Evolutionary conservation across 441 rosid genomes (phyloP).

Genomic region (Eruca vesicaria): DNA sequence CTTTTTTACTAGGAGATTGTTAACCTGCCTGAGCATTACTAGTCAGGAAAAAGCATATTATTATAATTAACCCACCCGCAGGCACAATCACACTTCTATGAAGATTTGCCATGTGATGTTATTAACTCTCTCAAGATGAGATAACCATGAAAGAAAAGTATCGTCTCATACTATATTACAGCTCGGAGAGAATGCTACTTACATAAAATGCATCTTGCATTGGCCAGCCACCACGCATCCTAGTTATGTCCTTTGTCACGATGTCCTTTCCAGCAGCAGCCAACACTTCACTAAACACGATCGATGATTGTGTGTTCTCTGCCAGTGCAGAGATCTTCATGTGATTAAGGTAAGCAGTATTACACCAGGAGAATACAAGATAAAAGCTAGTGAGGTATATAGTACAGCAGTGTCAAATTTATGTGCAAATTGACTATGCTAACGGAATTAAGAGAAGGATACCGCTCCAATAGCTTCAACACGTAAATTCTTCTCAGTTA

Average conservation of each 20-base stretch:
- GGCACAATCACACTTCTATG: not conserved
- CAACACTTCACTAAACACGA: constrained; percentile 88
- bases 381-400: constrained; percentile 4
- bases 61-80: too few species aligned
- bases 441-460: constrained; percentile 48
- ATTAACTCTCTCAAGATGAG: constrained; percentile 1
- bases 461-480: constrained; percentile 96
- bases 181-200: constrained; percentile 40
- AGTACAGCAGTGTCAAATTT: constrained; percentile 20
- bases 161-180: not conserved
- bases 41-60: too few species aligned
- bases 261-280: constrained; percentile 89
- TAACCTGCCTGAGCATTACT: too few species aligned
- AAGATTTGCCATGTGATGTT: not conserved
- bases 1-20: too few species aligned
- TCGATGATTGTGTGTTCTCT: constrained; percentile 75
- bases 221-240: constrained; percentile 99
- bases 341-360: constrained; percentile 47
- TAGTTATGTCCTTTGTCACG: constrained; percentile 92
- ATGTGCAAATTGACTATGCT: constrained; percentile 15
- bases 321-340: constrained; percentile 80
- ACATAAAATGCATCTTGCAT: constrained; percentile 98
- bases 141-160: not conserved
- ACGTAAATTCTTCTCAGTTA: constrained; percentile 89
- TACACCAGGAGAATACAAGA: constrained; percentile 24